A percentile compares a stretch with the other conserved stretches of the same genome.
These are phyloP conservation scores for Xanthoconium stramineum DNA, from an alignment of 768 basidiomycete species.

Conservation along the genomic window DNA sequence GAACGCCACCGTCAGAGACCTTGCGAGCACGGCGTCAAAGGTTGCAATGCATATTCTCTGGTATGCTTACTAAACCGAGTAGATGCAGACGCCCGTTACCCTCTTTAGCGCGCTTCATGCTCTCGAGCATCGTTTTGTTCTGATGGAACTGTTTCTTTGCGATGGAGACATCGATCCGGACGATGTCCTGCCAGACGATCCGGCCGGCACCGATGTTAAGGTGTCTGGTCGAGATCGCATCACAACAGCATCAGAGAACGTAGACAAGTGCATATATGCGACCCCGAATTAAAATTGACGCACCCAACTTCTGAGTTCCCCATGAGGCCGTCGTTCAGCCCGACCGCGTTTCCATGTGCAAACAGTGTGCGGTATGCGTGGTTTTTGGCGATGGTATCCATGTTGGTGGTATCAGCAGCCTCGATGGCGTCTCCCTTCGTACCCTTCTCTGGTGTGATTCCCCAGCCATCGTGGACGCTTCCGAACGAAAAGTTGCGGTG, in stretches of 20 bases:
- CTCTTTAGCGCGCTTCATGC: constrained; percentile 75
- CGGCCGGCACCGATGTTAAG: constrained; percentile 94
- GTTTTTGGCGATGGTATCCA: constrained; percentile 82
- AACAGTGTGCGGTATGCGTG: constrained; percentile 69
- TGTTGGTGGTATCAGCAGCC: constrained; percentile 78
- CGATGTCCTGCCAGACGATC: constrained; percentile 97
- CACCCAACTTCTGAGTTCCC: constrained; percentile 98
- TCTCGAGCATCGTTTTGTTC: constrained; percentile 65
- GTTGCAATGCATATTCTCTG: background rate
- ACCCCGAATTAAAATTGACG: constrained; percentile 26
- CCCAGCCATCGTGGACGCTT: constrained; percentile 97
- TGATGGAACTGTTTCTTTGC: constrained; percentile 86
- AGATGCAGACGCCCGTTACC: constrained; percentile 83
- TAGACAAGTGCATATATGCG: background rate
- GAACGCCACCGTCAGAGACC: constrained; percentile 96
- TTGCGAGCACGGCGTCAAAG: constrained; percentile 28
- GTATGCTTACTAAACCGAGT: constrained; percentile 68
- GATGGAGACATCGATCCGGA: constrained; percentile 89
- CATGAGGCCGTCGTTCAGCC: constrained; percentile 92
- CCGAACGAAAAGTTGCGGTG: background rate
- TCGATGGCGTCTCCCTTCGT: constrained; percentile 88
- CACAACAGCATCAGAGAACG: constrained; percentile 1
- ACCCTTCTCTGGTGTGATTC: constrained; percentile 63
- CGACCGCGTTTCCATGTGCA: constrained; percentile 91
- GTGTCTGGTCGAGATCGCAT: constrained; percentile 51